Base-by-base conservation (phyloP, 2,329 filamentous ascomycete species). In the Diaporthe sp. region DNA sequence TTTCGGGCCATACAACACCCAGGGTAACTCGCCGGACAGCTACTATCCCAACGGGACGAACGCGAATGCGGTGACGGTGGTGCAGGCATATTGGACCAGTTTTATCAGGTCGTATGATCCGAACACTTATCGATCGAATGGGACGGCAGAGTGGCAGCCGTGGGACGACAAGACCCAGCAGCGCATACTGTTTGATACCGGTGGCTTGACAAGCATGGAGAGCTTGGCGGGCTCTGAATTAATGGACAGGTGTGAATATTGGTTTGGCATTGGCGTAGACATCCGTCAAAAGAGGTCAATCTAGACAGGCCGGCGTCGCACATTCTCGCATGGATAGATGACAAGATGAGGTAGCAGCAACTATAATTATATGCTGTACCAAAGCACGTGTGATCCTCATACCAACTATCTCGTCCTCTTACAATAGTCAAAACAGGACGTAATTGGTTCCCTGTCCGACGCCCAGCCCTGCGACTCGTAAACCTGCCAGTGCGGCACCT, bases 61-160 rank as follows among this genome's bases (percentile, higher is more conserved):
- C 76, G 87, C 84, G 1, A 79, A 80, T 0, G 90, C 93, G 8
- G 86, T 93, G 1, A 85, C 89, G 0, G 82, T 93, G 0, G 88
- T 93, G 37, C 92, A 94, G 79, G 88, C 86, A 0, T 96, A 95
- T 81, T 95, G 93, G 92, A 90, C 91, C 1, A 94, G 91, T 76
- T 96, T 96, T 79, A 91, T 96, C 75, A 84, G 89, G 35, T 86
- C 85, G 0, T 86, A 91, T 50, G 86, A 96, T 80, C 94, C 94
- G 0, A 96, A 95, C 22, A 75, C 65, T 7, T 82, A 86, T 71
- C 85, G 89, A 12, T 76, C 81, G 56, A 50, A 76, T 0, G 86
- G 85, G 0, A 84, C 84, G 56, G 88, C 89, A 4, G 81, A 81
- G 71, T 93, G 91, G 91, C 81, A 84, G 75, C 80, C 81, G 6